phyloP scores from a whole-genome alignment of 306 rosid species.

The Senna siamea region DNA sequence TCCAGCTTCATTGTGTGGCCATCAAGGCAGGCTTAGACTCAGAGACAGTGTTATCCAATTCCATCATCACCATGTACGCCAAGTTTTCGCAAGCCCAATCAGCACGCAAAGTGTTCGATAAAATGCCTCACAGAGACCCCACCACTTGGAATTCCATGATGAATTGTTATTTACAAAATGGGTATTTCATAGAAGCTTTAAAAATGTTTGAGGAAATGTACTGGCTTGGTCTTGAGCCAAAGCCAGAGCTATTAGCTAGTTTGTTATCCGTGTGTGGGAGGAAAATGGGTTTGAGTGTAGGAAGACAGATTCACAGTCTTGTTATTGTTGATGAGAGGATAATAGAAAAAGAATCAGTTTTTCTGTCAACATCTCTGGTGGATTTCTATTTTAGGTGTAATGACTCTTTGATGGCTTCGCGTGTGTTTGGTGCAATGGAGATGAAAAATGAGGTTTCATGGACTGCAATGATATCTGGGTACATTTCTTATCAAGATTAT shows the following conservation, averaged over 20 bases:
- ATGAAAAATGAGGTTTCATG: constrained; percentile 70
- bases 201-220: constrained; percentile 46
- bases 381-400: constrained; percentile 62
- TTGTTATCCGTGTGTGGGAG: constrained; percentile 58
- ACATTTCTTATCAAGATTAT: constrained; percentile 39
- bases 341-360: constrained; percentile 43
- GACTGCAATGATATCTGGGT: constrained; percentile 74
- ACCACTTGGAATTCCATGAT: constrained; percentile 69
- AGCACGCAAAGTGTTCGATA: constrained; percentile 63
- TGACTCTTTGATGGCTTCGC: constrained; percentile 49
- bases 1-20: constrained; percentile 61
- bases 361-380: constrained; percentile 62
- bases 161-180: constrained; percentile 67
- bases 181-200: constrained; percentile 45
- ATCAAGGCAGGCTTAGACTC: constrained; percentile 49
- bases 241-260: constrained; percentile 61
- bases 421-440: constrained; percentile 54
- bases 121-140: constrained; percentile 57
- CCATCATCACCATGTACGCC: constrained; percentile 64
- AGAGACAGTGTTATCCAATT: constrained; percentile 56
- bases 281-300: constrained; percentile 44
- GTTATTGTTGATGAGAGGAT: constrained; percentile 54
- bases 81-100: constrained; percentile 41
- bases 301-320: constrained; percentile 61
- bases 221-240: constrained; percentile 48